Conservation (phyloP, 768 basidiomycete genomes). For the Xerocomus spinulosus region DNA sequence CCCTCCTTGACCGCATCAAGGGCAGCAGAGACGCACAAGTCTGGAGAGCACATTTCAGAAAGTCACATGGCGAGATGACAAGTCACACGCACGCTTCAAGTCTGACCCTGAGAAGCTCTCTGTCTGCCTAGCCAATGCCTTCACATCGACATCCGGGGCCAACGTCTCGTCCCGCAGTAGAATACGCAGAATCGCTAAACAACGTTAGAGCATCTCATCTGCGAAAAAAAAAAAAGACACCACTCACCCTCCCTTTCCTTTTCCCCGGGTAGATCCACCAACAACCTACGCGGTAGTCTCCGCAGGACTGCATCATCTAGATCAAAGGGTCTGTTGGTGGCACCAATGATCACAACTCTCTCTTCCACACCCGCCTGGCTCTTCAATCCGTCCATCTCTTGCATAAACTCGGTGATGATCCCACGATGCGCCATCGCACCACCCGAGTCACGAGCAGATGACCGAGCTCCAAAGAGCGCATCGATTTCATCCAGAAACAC, state of each 20-base stretch:
- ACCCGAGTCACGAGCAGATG: constrained; percentile 69
- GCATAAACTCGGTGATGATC: constrained; percentile 90
- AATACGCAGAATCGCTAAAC: constrained; percentile 80
- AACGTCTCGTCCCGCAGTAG: constrained; percentile 77
- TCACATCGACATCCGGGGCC: constrained; percentile 57
- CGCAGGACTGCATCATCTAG: constrained; percentile 89
- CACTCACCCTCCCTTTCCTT: constrained; percentile 76
- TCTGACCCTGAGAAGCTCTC: constrained; percentile 93
- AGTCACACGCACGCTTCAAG: constrained; percentile 69
- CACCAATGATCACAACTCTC: constrained; percentile 86
- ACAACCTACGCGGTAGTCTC: constrained; percentile 76
- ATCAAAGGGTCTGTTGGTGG: constrained; percentile 90
- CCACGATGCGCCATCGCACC: constrained; percentile 82
- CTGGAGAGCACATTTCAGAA: constrained; percentile 37
- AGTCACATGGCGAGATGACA: not conserved
- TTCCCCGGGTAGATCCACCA: constrained; percentile 86
- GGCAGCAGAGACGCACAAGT: constrained; percentile 90
- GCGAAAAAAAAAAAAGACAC: not conserved
- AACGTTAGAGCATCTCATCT: constrained; percentile 1
- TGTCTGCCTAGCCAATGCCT: constrained; percentile 61
- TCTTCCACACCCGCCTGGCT: constrained; percentile 54
- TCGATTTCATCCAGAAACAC: constrained; percentile 95
- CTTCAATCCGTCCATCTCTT: constrained; percentile 93
- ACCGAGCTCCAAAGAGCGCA: constrained; percentile 83
- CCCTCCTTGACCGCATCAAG: constrained; percentile 87